Percentiles rank a stretch among this genome's conserved stretches.
phyloP scores from a whole-genome alignment of 2,329 filamentous ascomycete species.

The Stagonosporopsis vannaccii region DNA sequence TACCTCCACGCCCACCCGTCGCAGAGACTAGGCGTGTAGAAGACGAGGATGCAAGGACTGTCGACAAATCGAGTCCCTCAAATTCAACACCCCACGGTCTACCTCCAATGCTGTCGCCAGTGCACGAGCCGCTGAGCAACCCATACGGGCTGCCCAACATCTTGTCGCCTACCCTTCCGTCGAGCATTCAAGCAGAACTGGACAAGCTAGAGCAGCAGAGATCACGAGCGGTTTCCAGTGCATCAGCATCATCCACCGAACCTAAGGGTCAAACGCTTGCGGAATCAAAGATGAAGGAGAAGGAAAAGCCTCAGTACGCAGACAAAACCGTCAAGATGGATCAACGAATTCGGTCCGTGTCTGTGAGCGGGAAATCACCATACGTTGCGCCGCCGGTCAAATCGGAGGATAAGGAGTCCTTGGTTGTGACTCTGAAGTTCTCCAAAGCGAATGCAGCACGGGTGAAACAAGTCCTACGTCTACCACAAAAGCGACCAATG shows the following conservation, averaged over 20 bases:
- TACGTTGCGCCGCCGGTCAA: slow-evolving; percentile 20
- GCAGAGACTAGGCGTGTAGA: slow-evolving; percentile 46
- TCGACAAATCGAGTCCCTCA: slow-evolving; percentile 38
- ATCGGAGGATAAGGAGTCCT: slow-evolving; percentile 25
- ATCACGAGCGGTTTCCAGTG: slow-evolving; percentile 45
- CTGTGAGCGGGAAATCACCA: slow-evolving; percentile 39
- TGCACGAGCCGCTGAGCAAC: slow-evolving; percentile 53
- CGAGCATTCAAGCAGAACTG: slow-evolving; percentile 62
- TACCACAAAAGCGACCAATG: slow-evolving; percentile 38
- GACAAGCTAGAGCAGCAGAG: slow-evolving; percentile 51
- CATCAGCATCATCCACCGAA: slow-evolving; percentile 46
- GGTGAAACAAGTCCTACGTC: slow-evolving; percentile 50
- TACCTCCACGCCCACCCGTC: slow-evolving; percentile 22
- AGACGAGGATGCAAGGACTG: slow-evolving; percentile 46
- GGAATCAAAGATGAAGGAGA: slow-evolving; percentile 22
- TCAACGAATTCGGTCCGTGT: slow-evolving; percentile 34
- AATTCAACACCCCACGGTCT: slow-evolving; percentile 48
- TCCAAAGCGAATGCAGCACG: slow-evolving; percentile 58
- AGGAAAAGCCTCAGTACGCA: slow-evolving; percentile 26
- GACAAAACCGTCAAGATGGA: slow-evolving; percentile 32
- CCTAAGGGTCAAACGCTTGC: slow-evolving; percentile 37
- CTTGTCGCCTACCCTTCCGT: slow-evolving; percentile 65
- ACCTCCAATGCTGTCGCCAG: slow-evolving; percentile 47
- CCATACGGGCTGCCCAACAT: slow-evolving; percentile 58
- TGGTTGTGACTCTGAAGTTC: slow-evolving; percentile 61